Evolutionary conservation across 73 alveolate genomes (phyloP), one percentile per base, ranked within the genome.

Genomic region (Tetrahymena elliotti): DNA sequence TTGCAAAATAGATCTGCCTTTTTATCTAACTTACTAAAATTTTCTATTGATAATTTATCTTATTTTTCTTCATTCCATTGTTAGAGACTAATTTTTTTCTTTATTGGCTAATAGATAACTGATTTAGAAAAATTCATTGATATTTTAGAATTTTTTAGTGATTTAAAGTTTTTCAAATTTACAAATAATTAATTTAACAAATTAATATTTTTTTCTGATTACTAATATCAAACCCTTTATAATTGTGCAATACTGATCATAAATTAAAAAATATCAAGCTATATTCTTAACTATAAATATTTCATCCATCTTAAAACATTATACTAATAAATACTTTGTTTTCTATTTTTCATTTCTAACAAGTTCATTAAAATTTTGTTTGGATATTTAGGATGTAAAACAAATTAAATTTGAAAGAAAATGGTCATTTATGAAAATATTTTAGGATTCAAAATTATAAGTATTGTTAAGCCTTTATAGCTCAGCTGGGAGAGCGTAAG

Each of bases 401-500:
- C 31, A 47, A 47, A 47, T 40, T 40, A 8, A 40, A 40, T 40
- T 40, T 40, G 9, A 8, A 40, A 40, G 53, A 47, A 47, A 47
- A 47, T 47, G 20, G 20, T 22, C 13, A 47, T 47, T 47, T 47
- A 41, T 5, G 31, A 18, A 47, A 47, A 47, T 47, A 47, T 68
- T 68, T 68, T 31, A 1, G 3, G 88, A 24, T 18, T 15, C 13
- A 47, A 47, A 8, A 10, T 22, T 11, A 31, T 3, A 27, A 68
- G 16, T 18, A 68, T 68, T 68, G 88, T 68, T 68, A 68, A 68
- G 88, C 88, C 88, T 68, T 68, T 68, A 68, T 68, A 68, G 88
- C 88, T 68, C 88, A 68, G 88, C 36, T 68, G 88, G 88, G 88
- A 68, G 88, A 68, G 88, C 88, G 88, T 68, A 68, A 68, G 88